These are phyloP conservation scores for Solanum acaule DNA, from an alignment of 257 asterid species.

Conservation along the genomic window DNA sequence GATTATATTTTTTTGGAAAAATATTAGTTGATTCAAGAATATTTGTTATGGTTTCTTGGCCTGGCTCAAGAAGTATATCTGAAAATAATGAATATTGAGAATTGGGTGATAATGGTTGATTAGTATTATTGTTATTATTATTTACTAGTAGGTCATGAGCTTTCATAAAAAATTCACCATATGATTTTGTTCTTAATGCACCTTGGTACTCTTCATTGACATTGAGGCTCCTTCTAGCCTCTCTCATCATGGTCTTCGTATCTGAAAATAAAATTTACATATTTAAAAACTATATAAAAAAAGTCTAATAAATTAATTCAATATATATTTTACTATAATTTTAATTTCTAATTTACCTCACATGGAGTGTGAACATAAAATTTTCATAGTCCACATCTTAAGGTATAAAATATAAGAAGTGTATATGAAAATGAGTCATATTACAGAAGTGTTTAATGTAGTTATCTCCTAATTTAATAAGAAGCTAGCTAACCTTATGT, in stretches of 20 bases:
- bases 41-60: conserved; percentile 40
- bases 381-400: too few species aligned
- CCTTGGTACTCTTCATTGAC: conserved; percentile 60
- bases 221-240: conserved; percentile 6
- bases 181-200: conserved; percentile 63
- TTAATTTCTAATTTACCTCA: background rate
- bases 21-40: conserved; percentile 40
- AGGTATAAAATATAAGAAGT: background rate
- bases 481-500: background rate
- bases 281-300: background rate
- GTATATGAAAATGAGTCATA: background rate
- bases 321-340: too few species aligned
- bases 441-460: background rate
- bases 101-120: conserved; percentile 15
- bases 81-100: conserved; percentile 14
- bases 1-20: conserved; percentile 25
- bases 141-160: conserved; percentile 18
- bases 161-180: conserved; percentile 48
- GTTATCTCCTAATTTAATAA: background rate
- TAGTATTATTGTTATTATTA: background rate
- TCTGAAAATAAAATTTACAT: background rate
- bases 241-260: background rate
- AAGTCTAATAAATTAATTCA: background rate
- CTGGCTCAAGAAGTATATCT: conserved; percentile 51
- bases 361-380: background rate